Conservation (phyloP, 257 asterid species). For the Salvia rosmarinus region DNA sequence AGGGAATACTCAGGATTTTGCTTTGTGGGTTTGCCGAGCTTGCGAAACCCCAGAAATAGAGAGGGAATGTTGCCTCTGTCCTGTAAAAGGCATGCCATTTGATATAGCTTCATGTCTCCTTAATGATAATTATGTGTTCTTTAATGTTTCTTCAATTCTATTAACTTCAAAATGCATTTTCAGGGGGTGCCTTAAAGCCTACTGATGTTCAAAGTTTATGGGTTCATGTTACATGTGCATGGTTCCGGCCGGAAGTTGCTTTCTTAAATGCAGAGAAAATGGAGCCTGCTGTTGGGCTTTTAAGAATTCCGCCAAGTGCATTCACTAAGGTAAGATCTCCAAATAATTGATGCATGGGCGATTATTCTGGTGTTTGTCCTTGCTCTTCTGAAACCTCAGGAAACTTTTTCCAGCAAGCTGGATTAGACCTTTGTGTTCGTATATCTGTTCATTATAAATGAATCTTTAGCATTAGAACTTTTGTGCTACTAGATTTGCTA, state of each 20-base stretch:
- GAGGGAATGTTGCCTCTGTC: constrained; percentile 93
- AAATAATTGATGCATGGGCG: constrained; percentile 27
- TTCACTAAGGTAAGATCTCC: constrained; percentile 65
- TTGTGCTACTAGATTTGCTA: constrained; percentile 8
- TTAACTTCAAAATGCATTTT: constrained; percentile 36
- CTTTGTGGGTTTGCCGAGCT: constrained; percentile 97
- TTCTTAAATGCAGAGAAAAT: constrained; percentile 70
- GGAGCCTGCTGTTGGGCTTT: constrained; percentile 94
- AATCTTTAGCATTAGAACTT: constrained; percentile 16
- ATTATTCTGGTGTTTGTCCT: constrained; percentile 23
- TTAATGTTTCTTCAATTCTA: constrained; percentile 17
- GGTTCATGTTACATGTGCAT: constrained; percentile 96
- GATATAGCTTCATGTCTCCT: constrained; percentile 15
- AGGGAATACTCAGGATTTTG: constrained; percentile 59
- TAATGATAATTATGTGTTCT: constrained; percentile 6
- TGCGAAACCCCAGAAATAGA: constrained; percentile 89
- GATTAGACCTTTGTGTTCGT: constrained; percentile 15
- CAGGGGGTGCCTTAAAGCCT: constrained; percentile 98
- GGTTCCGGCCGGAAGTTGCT: constrained; percentile 94
- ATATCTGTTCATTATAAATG: constrained; percentile 21
- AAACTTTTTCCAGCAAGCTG: constrained; percentile 18
- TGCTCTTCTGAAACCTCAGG: constrained; percentile 27
- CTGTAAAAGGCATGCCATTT: constrained; percentile 78
- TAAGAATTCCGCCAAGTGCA: constrained; percentile 66
- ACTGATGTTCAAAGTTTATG: constrained; percentile 78